Percentiles rank a stretch among this genome's conserved stretches.
Conservation (phyloP, 23 red algal species). For the Rhodosorus marinus region DNA sequence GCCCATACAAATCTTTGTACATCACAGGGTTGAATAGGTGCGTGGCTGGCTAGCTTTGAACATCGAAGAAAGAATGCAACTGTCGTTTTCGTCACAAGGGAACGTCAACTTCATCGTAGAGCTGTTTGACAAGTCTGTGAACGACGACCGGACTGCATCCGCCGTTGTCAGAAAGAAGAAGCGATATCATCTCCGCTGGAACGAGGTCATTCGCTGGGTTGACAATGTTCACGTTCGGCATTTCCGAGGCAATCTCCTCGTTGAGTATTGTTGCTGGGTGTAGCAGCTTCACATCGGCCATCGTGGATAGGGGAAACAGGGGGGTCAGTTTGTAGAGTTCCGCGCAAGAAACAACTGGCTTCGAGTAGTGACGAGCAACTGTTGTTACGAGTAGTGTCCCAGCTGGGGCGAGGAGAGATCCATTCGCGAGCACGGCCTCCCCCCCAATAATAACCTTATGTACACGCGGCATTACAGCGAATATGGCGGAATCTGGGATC, state of each 20-base stretch:
- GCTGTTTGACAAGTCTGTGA: constrained; percentile 6
- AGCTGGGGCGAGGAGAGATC: constrained; percentile 5
- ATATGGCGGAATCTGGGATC: constrained; percentile 20
- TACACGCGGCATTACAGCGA: constrained; percentile 30
- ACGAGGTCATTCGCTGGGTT: constrained; percentile 7
- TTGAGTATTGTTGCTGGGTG: constrained; percentile 1
- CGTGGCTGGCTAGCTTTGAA: no score
- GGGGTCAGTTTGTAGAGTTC: constrained; percentile 5
- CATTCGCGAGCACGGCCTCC: constrained; percentile 20
- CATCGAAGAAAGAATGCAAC: no score
- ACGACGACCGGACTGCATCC: constrained; percentile 7
- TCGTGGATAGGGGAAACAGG: constrained; percentile 14
- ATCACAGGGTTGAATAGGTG: no score
- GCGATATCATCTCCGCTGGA: constrained; percentile 2
- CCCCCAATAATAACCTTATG: constrained; percentile 21
- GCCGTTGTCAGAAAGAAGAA: constrained; percentile 10
- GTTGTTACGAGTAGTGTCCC: background rate
- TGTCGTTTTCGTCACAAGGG: no score
- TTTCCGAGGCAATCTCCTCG: background rate
- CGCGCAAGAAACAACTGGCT: constrained; percentile 9
- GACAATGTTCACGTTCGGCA: background rate
- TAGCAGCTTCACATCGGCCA: background rate
- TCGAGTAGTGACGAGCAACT: constrained; percentile 5
- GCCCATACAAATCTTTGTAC: no score
- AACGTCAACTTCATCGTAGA: constrained; percentile 6